phyloP scores from a whole-genome alignment of 345 rosid genomes.

The Ceriops tagal region DNA sequence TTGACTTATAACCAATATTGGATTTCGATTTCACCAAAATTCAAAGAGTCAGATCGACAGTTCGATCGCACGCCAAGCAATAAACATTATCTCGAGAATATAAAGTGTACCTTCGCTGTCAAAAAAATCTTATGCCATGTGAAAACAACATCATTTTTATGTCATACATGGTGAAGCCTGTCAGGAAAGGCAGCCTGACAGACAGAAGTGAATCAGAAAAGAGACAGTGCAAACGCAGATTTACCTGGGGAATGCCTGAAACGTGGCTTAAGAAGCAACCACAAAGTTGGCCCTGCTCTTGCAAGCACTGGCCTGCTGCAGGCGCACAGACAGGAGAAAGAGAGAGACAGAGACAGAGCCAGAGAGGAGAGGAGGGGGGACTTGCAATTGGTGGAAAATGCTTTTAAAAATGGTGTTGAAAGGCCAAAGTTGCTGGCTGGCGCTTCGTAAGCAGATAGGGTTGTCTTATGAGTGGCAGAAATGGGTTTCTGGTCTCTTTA shows the following conservation, averaged over 20 bases:
- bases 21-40: too few species aligned
- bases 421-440: slow-evolving; percentile 27
- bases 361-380: background rate
- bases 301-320: background rate
- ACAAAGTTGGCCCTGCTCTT: slow-evolving; percentile 16
- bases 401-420: background rate
- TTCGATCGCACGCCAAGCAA: too few species aligned
- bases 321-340: slow-evolving; percentile 11
- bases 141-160: background rate
- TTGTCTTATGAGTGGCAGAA: slow-evolving; percentile 61
- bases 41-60: too few species aligned
- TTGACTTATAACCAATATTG: too few species aligned
- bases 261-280: slow-evolving; percentile 21
- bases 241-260: slow-evolving; percentile 33
- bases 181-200: background rate
- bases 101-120: too few species aligned
- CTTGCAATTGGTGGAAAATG: slow-evolving; percentile 10
- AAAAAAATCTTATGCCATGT: too few species aligned
- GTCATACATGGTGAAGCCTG: background rate
- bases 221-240: background rate
- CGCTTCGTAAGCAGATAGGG: slow-evolving; percentile 80
- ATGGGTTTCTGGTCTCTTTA: slow-evolving; percentile 36
- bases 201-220: background rate
- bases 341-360: slow-evolving; percentile 9
- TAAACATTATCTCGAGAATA: too few species aligned